These are phyloP conservation scores for Rhexocercosporidium sp. DNA, from an alignment of 2,329 filamentous ascomycete species.

Conservation along the genomic window DNA sequence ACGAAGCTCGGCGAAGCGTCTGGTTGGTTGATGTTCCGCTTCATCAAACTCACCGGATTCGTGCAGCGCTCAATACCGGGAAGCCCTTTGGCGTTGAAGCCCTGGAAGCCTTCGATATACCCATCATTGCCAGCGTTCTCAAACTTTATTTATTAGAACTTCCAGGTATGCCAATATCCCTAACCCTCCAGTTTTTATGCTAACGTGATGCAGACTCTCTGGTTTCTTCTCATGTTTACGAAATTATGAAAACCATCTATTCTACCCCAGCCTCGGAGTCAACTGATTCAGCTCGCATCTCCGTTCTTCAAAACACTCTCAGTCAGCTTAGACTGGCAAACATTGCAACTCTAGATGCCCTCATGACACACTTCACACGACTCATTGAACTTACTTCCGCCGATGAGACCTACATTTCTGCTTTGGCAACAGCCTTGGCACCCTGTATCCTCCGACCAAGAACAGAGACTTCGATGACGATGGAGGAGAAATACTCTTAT, in stretches of 20 bases:
- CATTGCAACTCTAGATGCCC: slow-evolving; percentile 97
- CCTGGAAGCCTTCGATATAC: slow-evolving; percentile 88
- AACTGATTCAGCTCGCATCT: slow-evolving; percentile 79
- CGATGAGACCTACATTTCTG: slow-evolving; percentile 81
- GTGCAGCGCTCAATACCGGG: slow-evolving; percentile 84
- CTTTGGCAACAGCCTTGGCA: slow-evolving; percentile 76
- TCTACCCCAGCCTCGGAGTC: slow-evolving; percentile 78
- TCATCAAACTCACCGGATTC: slow-evolving; percentile 81
- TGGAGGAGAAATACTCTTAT: slow-evolving; percentile 94
- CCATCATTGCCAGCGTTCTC: slow-evolving; percentile 88
- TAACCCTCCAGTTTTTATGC: slow-evolving; percentile 8
- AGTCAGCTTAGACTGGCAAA: slow-evolving; percentile 94
- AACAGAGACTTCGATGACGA: slow-evolving; percentile 84
- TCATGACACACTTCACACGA: slow-evolving; percentile 97
- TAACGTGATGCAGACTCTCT: slow-evolving; percentile 74
- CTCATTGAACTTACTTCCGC: slow-evolving; percentile 96
- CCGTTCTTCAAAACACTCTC: slow-evolving; percentile 93
- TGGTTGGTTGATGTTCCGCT: slow-evolving; percentile 95
- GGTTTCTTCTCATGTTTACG: slow-evolving; percentile 96
- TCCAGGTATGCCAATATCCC: slow-evolving; percentile 67
- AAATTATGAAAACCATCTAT: slow-evolving; percentile 98
- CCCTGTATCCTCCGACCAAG: slow-evolving; percentile 89
- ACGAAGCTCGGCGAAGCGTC: slow-evolving; percentile 88
- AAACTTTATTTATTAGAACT: slow-evolving; percentile 96
- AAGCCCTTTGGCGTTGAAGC: slow-evolving; percentile 77